phyloP scores from a whole-genome alignment of 2,329 filamentous ascomycete genomes.

The Penicillium sp. region DNA sequence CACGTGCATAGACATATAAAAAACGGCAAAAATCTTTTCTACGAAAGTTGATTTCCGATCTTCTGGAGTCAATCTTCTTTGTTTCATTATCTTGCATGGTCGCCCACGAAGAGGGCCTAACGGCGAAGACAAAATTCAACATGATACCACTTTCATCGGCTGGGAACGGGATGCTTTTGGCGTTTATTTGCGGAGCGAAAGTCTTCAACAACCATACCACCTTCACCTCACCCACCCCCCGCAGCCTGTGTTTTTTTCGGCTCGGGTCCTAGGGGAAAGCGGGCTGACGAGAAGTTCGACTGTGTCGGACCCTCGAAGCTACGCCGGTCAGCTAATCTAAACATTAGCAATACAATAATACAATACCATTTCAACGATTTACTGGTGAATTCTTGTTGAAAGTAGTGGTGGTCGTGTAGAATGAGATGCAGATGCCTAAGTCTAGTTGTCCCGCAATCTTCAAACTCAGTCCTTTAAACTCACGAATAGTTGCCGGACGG shows the following conservation, averaged over 20 bases:
- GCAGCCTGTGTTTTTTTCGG: not conserved
- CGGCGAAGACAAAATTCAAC: constrained; percentile 48
- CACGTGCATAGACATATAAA: constrained; percentile 39
- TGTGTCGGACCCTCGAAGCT: constrained; percentile 9
- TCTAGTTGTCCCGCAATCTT: too few relatives aligned
- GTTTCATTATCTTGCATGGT: constrained; percentile 41
- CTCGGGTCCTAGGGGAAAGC: not conserved
- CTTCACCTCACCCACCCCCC: constrained; percentile 16
- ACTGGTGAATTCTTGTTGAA: not conserved
- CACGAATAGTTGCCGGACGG: not conserved
- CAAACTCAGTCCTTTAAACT: too few relatives aligned
- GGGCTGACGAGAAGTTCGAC: constrained; percentile 7
- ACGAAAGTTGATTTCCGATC: constrained; percentile 12
- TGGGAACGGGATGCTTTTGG: constrained; percentile 41
- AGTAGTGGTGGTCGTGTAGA: not conserved
- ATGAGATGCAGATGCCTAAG: not conserved
- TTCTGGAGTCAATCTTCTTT: constrained; percentile 24
- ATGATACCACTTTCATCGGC: constrained; percentile 49
- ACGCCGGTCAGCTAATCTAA: constrained; percentile 35
- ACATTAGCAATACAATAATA: constrained; percentile 38
- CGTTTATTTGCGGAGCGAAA: constrained; percentile 42
- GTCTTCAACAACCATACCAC: constrained; percentile 41
- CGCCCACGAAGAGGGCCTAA: constrained; percentile 35
- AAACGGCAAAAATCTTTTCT: constrained; percentile 24
- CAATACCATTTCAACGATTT: constrained; percentile 13